Base-by-base conservation (phyloP, 306 rosid species). In the Astragalus membranaceus region DNA sequence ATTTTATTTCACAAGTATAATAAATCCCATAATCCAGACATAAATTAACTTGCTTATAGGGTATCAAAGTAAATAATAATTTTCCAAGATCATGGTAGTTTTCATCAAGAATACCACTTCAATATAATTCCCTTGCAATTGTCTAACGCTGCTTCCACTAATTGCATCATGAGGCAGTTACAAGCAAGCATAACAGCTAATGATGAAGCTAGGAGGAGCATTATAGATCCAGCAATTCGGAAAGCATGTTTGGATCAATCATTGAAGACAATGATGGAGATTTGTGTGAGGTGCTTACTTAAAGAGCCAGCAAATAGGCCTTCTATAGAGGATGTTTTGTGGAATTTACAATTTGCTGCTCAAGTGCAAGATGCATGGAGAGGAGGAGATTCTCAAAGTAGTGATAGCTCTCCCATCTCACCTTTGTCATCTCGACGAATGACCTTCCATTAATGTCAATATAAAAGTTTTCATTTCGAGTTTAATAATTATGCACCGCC, bases 321-420 rank as follows among this genome's bases (percentile, higher is more conserved):
- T 52, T 94, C 99, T 14, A 50, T 91, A 66, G 99, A 94, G 55
- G 99, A 94, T 82, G 82, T 94, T 7, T 78, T 94, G 64, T 94
- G 99, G 99, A 94, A 94, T 75, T 70, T 94, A 84, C 99, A 91
- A 77, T 94, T 87, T 75, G 99, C 97, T 50, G 88, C 90, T 75
- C 99, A 94, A 79, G 99, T 94, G 9, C 97, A 94, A 55, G 99
- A 91, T 66, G 96, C 99, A 41, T 91, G 99, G 99, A 73, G 88
- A 16, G 87, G 87, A 16, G 87, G 86, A 2, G 98, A 92, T 12
- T 81, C 84, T 52, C 80, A 62, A 29, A 91, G 89, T 80, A 84
- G 89, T 33, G 96, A 87, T 1, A 85, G 80, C 7, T 92, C 97
- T 70, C 83, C 96, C 3, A 63, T 80, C 71, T 88, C 89, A 23